Evolutionary conservation across 2,329 filamentous ascomycete genomes (phyloP), one percentile per base, ranked within the genome.

Genomic region (Bipolaris gigantea): DNA sequence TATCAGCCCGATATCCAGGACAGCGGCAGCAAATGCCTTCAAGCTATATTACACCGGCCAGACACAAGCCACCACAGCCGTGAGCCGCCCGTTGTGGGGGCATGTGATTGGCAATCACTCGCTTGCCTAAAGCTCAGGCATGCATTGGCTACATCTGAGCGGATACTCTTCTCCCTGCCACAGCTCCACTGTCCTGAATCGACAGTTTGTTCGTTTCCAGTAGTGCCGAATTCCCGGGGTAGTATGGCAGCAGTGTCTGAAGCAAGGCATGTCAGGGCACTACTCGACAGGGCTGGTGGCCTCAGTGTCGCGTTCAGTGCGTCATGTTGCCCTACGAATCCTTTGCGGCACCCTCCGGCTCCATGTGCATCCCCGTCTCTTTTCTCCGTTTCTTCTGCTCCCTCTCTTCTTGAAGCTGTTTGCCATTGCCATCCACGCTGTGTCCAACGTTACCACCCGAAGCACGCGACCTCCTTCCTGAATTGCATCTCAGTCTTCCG

Each of bases 91-190:
- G 13, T 32, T 18, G 4, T n/a, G 16, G n/a, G 4, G 19, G 30
- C 8, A 15, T 4, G 19, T 19, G 11, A 19, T 25, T 21, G 40
- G 19, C 19, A 27, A 19, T 13, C 25, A 19, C 23, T 32, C n/a
- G 19, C 41, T 35, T 51, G 49, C 32, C 23, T 13, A 43, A 63
- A 48, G 62, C 62, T 62, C 62, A 51, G 52, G 11, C 42, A 45
- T 48, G 55, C 42, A 57, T 48, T 34, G 36, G 55, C 58, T 55
- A 55, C 57, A 55, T 60, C 54, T 61, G 48, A 65, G 35, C 62
- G 60, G 63, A 16, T 38, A 47, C 23, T 15, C 8, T 10, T 15
- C 15, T 10, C 7, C 21, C 9, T 38, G 36, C 32, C 32, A 56
- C 52, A 50, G 53, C 30, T 57, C 46, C 39, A 45, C 47, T 8